These are phyloP conservation scores for Tubosaeta brunneosetosa DNA, from an alignment of 768 basidiomycete genomes.

Conservation along the genomic window DNA sequence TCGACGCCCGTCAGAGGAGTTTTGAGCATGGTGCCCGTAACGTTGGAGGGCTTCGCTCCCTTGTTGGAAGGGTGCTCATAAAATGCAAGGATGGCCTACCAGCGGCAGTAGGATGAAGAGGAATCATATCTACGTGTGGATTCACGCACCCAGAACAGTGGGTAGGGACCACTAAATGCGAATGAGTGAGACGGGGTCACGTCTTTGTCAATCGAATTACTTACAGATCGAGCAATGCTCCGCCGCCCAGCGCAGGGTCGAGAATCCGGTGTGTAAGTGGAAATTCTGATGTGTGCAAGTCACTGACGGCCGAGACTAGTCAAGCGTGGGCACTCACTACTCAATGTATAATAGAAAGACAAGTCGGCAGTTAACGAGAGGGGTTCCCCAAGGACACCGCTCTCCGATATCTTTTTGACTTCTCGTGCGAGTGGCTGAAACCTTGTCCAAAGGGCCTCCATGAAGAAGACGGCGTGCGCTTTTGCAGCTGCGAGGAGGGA, in stretches of 20 bases:
- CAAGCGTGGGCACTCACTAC: conserved; percentile 39
- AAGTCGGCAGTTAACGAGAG: conserved; percentile 71
- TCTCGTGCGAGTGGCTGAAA: conserved; percentile 69
- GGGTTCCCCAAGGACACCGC: conserved; percentile 61
- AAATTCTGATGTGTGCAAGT: conserved; percentile 40
- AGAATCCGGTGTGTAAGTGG: conserved; percentile 71
- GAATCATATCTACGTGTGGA: not conserved
- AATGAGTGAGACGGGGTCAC: conserved; percentile 1
- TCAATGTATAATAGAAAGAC: conserved; percentile 62
- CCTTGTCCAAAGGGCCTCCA: conserved; percentile 90
- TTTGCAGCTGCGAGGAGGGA: conserved; percentile 70
- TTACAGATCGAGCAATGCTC: conserved; percentile 79
- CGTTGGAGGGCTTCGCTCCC: conserved; percentile 46
- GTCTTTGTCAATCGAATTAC: conserved; percentile 22
- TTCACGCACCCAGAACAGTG: conserved; percentile 64
- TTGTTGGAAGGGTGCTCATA: conserved; percentile 80
- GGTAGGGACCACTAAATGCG: conserved; percentile 66
- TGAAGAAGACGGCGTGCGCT: conserved; percentile 77
- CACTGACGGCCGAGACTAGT: not conserved
- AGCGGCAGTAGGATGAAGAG: conserved; percentile 3
- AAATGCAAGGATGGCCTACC: conserved; percentile 67
- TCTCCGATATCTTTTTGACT: conserved; percentile 58
- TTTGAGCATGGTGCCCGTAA: conserved; percentile 72
- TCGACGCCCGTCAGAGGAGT: conserved; percentile 78
- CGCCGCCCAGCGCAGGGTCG: conserved; percentile 76